A percentile compares a stretch with the other conserved stretches of the same genome.
These are phyloP conservation scores for Malassezia sp. DNA, from an alignment of 1,284 basidiomycete species.

Conservation along the genomic window DNA sequence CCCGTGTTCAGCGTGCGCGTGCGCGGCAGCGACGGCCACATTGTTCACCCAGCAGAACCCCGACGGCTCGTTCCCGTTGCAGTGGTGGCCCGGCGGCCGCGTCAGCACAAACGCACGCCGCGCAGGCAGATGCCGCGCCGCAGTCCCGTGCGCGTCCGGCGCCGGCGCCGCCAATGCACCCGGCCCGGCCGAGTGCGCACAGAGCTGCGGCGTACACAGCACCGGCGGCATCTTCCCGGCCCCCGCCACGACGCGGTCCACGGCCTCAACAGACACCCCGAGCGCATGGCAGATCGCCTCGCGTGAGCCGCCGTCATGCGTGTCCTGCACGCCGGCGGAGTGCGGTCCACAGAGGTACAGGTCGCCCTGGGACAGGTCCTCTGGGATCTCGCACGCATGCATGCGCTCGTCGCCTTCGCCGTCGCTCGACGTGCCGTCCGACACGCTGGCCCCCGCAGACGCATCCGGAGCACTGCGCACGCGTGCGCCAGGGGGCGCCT, in stretches of 20 bases:
- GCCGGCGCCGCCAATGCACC: neutral
- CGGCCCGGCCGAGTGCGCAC: too few relatives aligned
- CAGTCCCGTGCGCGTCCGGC: neutral
- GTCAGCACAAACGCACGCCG: conserved; percentile 40
- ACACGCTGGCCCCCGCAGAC: neutral
- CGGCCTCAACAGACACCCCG: conserved; percentile 36
- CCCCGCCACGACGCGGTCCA: conserved; percentile 31
- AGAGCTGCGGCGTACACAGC: neutral
- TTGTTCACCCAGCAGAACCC: conserved; percentile 89
- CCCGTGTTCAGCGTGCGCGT: conserved; percentile 73
- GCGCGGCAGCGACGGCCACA: conserved; percentile 74
- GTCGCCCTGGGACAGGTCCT: conserved; percentile 36
- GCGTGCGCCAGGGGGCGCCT: conserved; percentile 4
- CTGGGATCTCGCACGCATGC: conserved; percentile 33
- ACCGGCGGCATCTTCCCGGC: neutral
- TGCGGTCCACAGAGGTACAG: conserved; percentile 37
- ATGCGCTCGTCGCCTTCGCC: conserved; percentile 32
- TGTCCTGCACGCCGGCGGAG: neutral
- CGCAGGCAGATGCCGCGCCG: conserved; percentile 15
- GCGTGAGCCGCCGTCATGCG: conserved; percentile 27
- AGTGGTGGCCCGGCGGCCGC: conserved; percentile 46
- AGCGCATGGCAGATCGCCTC: conserved; percentile 38
- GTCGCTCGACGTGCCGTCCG: conserved; percentile 19
- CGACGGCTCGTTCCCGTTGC: conserved; percentile 52
- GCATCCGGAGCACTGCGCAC: conserved; percentile 3